Evolutionary conservation across 2,329 filamentous ascomycete genomes (phyloP).

Genomic region (Fusarium xylarioides): DNA sequence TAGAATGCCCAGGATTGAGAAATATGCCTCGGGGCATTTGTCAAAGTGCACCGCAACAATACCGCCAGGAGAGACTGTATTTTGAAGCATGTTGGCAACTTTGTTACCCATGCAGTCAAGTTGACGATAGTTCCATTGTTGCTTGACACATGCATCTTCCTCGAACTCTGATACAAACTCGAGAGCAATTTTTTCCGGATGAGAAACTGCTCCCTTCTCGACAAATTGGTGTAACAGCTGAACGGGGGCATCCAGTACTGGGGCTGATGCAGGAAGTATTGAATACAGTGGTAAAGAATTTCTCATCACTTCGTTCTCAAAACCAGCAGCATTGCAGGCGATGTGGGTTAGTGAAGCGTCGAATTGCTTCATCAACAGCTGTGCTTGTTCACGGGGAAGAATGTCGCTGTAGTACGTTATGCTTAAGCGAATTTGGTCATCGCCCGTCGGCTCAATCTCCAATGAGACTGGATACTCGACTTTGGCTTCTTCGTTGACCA

Average conservation of each 20-base stretch:
- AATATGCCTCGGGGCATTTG: conserved; percentile 85
- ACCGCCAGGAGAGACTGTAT: conserved; percentile 60
- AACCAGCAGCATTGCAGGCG: conserved; percentile 57
- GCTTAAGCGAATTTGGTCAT: conserved; percentile 65
- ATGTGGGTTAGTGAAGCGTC: conserved; percentile 72
- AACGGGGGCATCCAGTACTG: conserved; percentile 65
- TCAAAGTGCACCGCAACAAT: conserved; percentile 83
- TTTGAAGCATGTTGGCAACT: conserved; percentile 71
- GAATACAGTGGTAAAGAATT: conserved; percentile 62
- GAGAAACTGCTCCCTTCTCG: conserved; percentile 65
- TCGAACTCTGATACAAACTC: conserved; percentile 75
- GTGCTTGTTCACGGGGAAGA: conserved; percentile 74
- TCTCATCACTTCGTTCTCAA: conserved; percentile 51
- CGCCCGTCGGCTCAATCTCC: conserved; percentile 70
- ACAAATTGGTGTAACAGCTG: conserved; percentile 80
- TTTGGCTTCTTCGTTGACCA: conserved; percentile 71
- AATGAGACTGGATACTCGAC: conserved; percentile 84
- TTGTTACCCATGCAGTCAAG: conserved; percentile 76
- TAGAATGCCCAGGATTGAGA: conserved; percentile 81
- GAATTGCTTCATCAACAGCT: conserved; percentile 74
- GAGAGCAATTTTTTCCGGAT: conserved; percentile 72
- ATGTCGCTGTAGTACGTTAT: conserved; percentile 72
- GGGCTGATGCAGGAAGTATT: conserved; percentile 68
- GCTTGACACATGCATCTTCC: conserved; percentile 54
- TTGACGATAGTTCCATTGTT: conserved; percentile 77